These are phyloP conservation scores for Boeremia exigua DNA, from an alignment of 2,329 filamentous ascomycete genomes.

Conservation along the genomic window DNA sequence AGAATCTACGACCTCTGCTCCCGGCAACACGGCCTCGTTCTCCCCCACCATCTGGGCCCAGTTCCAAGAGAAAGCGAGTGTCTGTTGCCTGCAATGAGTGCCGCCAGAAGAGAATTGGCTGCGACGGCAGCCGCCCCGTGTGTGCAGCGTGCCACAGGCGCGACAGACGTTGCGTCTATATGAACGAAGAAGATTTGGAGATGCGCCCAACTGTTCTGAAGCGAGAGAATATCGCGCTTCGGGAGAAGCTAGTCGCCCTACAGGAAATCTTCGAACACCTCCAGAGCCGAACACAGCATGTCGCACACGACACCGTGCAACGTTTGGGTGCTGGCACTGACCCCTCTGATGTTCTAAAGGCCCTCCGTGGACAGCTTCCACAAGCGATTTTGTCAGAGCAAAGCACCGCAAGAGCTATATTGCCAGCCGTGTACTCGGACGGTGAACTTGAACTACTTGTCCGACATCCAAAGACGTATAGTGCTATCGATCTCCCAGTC, in stretches of 20 bases:
- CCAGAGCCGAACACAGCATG: conserved; percentile 8
- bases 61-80: conserved; percentile 19
- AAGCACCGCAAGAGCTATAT: conserved; percentile 12
- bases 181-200: conserved; percentile 16
- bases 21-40: conserved; percentile 18
- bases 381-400: conserved; percentile 10
- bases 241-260: conserved; percentile 14
- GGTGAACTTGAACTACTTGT: conserved; percentile 20
- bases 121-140: conserved; percentile 14
- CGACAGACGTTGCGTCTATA: conserved; percentile 16
- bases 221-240: conserved; percentile 17
- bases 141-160: conserved; percentile 18
- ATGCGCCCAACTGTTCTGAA: conserved; percentile 19
- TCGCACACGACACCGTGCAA: conserved; percentile 14
- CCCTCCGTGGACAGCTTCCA: conserved; percentile 11
- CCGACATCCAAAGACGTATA: conserved; percentile 17
- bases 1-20: conserved; percentile 6
- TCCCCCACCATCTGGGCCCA: conserved; percentile 8
- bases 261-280: conserved; percentile 17
- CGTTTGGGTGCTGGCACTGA: conserved; percentile 12
- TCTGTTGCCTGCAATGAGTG: conserved; percentile 21
- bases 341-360: conserved; percentile 13
- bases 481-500: conserved; percentile 10
- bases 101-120: conserved; percentile 18
- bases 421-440: conserved; percentile 17